phyloP scores from a whole-genome alignment of 371 early-diverging fungal genomes.

The Circinella umbellata region DNA sequence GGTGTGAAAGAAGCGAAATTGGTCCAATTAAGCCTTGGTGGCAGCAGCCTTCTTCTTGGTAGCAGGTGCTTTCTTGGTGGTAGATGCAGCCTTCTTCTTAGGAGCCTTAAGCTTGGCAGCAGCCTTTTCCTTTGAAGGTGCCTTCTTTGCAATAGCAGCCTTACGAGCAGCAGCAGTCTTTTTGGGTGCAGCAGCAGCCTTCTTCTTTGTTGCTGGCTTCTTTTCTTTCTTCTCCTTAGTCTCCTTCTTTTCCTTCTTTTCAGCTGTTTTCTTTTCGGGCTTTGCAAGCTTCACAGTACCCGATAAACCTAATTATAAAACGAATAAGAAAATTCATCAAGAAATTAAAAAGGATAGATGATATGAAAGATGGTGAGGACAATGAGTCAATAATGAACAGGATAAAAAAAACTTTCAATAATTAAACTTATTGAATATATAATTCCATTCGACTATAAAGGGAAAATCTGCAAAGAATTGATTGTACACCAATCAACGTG shows the following conservation, averaged over 20 bases:
- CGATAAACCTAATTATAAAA: slow-evolving; percentile 44
- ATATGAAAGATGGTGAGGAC: neutral
- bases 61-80: slow-evolving; percentile 6
- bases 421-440: too few relatives aligned
- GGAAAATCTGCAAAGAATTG: slow-evolving; percentile 3
- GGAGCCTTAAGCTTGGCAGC: neutral
- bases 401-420: too few relatives aligned
- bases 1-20: too few relatives aligned
- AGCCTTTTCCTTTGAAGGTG: neutral
- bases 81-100: slow-evolving; percentile 1
- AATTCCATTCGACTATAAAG: slow-evolving; percentile 2
- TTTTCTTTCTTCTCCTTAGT: slow-evolving; percentile 22
- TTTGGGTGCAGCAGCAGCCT: slow-evolving; percentile 33
- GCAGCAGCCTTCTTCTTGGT: slow-evolving; percentile 2
- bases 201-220: slow-evolving; percentile 9
- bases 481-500: slow-evolving; percentile 11
- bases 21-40: neutral
- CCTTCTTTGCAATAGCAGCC: slow-evolving; percentile 42
- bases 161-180: slow-evolving; percentile 41
- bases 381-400: too few relatives aligned
- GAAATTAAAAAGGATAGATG: neutral
- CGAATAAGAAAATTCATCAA: neutral
- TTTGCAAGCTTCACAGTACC: slow-evolving; percentile 78
- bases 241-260: slow-evolving; percentile 31
- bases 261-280: slow-evolving; percentile 47